Base-by-base conservation (phyloP, 2,329 filamentous ascomycete genomes). In the Chrysoporthe cubensis region DNA sequence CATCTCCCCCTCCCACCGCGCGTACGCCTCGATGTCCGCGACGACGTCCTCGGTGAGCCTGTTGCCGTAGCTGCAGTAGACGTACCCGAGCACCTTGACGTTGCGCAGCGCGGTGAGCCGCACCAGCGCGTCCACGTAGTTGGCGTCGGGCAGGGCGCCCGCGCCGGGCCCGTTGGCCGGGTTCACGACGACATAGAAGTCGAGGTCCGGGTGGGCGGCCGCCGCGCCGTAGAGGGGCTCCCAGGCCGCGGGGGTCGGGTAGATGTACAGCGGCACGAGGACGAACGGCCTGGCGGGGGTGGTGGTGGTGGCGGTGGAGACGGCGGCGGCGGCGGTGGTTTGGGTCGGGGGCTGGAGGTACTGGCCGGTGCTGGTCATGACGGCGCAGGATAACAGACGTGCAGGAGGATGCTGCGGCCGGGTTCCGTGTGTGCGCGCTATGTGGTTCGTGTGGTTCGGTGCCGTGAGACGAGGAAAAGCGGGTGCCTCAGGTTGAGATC, bases 21-120 rank as follows among this genome's bases (percentile, higher is more conserved):
- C 79, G 67, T 84, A 85, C 4, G 75, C 76, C 63, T 78, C 77
- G 58, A 85, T 79, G 68, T 85, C 83, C 68, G 75, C 62, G 50
- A 70, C 44, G 26, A 77, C 64, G 13, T 71, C 72, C 21, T 58
- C 67, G 4, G 64, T 54, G 1, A 64, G 40, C 3, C 76, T 71
- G 56, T 71, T 48, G 4, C 76, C 75, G 60, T 77, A 78, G 68
- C 61, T 75, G 71, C 74, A 76, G 66, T 74, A 72, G 34, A 78
- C 75, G 61, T 78, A 78, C 32, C 76, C 76, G 6, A 78, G 66
- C 21, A 75, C 67, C 40, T 64, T 71, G n/a, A 76, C 71, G 58
- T 78, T 78, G 13, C 68, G 56, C 4, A 74, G 43, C 3, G 44
- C 66, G 4, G 71, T 67, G 54, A 78, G 72, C 56, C 63, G 48